Base-by-base conservation (phyloP, 2,329 filamentous ascomycete genomes). In the Colletotrichum nymphaeae region DNA sequence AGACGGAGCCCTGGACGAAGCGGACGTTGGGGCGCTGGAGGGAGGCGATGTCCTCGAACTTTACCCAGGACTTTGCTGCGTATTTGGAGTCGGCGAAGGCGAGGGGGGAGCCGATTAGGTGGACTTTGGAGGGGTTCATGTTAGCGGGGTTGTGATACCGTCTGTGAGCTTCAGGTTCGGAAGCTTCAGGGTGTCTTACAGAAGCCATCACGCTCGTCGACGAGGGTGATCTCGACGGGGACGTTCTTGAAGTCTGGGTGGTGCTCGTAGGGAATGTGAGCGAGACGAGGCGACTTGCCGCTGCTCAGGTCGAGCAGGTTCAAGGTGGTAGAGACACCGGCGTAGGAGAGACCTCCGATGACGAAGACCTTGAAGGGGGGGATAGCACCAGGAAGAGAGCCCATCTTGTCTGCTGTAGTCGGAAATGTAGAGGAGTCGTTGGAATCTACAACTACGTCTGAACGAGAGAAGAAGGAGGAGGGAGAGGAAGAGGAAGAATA, bases 201-300 rank as follows among this genome's bases (percentile, higher is more conserved):
- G 80, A 91, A 95, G n/a, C 94, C 94, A 84, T 95, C 93, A n/a
- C 93, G 86, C 81, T 95, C 93, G 77, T 95, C 93, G 28, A 94
- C 90, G 26, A 95, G 88, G 26, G 92, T 95, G 63, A 95, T 91
- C 49, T 94, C 88, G 16, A 94, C 82, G 1, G 89, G 86, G 57
- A 92, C 84, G 28, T 84, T 85, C 57, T 85, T 84, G 24, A 85
- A 79, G 35, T 83, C 78, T 75, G 83, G 76, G 77, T 86, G 76
- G 78, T 87, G 83, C 56, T 74, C 71, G 67, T 84, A 84, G n/a
- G 78, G 78, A 42, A 80, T 76, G 24, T 77, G 79, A 60, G 80
- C 79, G 79, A 82, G 80, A 55, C 91, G 88, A n/a, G 88, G 84
- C 8, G 82, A 79, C 73, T 86, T 83, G 22, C 91, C 91, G 70